Base-by-base conservation (phyloP, 768 basidiomycete species). In the Panaeolus papilionaceus region DNA sequence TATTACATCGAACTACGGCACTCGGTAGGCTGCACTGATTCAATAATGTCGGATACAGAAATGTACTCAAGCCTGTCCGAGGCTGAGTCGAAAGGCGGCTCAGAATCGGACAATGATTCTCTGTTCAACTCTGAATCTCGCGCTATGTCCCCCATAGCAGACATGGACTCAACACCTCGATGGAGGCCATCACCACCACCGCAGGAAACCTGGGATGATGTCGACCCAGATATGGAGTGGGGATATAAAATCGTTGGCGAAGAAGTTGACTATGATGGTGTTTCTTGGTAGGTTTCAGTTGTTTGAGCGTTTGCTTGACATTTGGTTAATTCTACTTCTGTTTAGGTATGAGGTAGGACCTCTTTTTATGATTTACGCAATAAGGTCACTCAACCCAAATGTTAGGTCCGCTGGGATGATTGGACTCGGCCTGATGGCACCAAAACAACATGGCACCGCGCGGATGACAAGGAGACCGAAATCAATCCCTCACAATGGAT, bases 341-440 rank as follows among this genome's bases (percentile, higher is more conserved):
- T 42, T 37, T 66, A 79, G 79, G 68, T 76, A 76, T 63, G 80
- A 81, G 71, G 80, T 81, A 70, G 12, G 58, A 49, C 20, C 44
- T 20, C 16, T 0, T 58, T 23, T 63, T 33, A 8, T 61, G 62
- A 38, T 64, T 45, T 18, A 44, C 38, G 28, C 18, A 23, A 33
- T 28, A 54, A 23, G 7, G 61, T 14, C 23, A 26, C 42, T 40
- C 37, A 28, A 62, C 18, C 9, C 12, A 63, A 9, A 18, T 20
- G 20, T 54, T 54, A 89, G 86, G 84, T 86, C 4, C 76, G 79
- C 68, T 89, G 88, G 88, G 79, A 74, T 20, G 76, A 78, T 44
- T 89, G 88, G 88, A 23, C 49, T 20, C 84, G 88, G 28, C 47
- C 66, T 1, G 84, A 89, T 70, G 85, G 83, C 0, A 85, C 88